These are phyloP conservation scores for Septoria petroselini DNA, from an alignment of 2,329 filamentous ascomycete species.

Conservation along the genomic window DNA sequence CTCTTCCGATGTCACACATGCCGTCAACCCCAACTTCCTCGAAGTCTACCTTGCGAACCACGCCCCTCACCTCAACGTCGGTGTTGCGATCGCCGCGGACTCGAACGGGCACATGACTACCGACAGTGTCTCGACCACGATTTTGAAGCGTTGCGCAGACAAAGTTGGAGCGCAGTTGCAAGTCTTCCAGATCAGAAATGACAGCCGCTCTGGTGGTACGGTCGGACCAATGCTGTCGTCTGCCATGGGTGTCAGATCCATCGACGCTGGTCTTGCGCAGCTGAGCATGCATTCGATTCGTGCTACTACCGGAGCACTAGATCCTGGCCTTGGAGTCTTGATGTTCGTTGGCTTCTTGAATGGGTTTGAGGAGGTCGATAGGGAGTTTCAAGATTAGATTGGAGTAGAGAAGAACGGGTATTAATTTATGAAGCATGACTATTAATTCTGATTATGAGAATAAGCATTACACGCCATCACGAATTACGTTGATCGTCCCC, in stretches of 20 bases:
- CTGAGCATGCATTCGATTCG: constrained; percentile 91
- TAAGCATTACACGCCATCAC: no score
- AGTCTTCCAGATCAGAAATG: constrained; percentile 92
- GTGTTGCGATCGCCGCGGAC: constrained; percentile 75
- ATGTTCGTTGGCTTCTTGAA: constrained; percentile 89
- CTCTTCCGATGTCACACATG: constrained; percentile 89
- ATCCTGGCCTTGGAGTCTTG: constrained; percentile 83
- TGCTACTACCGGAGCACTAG: constrained; percentile 79
- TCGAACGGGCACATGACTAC: constrained; percentile 96
- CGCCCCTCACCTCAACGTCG: constrained; percentile 82
- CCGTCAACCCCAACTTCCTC: constrained; percentile 91
- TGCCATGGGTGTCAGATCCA: constrained; percentile 73
- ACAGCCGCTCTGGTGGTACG: constrained; percentile 82
- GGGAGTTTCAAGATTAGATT: constrained; percentile 60
- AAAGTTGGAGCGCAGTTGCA: constrained; percentile 70
- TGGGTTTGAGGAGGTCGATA: constrained; percentile 78
- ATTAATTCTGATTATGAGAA: no score
- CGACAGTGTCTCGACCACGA: constrained; percentile 77
- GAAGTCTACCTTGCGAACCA: constrained; percentile 80
- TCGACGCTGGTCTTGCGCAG: constrained; percentile 87
- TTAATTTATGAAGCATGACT: not conserved
- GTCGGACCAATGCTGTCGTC: constrained; percentile 89
- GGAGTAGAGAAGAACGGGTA: not conserved
- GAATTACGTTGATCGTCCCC: no score
- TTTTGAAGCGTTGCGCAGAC: constrained; percentile 75